Conservation (phyloP, 345 rosid species). For the Brassica rapa region DNA sequence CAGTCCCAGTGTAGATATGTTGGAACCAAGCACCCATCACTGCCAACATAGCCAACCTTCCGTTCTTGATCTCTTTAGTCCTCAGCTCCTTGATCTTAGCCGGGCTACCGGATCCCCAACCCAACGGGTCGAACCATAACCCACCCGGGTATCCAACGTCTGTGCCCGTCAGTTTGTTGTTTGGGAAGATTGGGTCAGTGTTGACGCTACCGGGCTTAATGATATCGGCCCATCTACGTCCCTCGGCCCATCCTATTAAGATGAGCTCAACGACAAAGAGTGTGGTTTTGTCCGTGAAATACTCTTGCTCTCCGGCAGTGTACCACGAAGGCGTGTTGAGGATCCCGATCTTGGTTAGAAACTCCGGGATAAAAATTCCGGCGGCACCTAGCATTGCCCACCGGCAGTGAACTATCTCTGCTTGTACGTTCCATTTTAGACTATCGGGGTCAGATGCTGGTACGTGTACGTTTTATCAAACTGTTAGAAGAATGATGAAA, state of each 20-base stretch:
- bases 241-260: slow-evolving; percentile 97
- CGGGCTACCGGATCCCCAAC: slow-evolving; percentile 86
- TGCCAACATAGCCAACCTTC: slow-evolving; percentile 95
- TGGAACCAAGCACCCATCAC: slow-evolving; percentile 99
- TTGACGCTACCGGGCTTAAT: slow-evolving; percentile 93
- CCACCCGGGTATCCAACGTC: slow-evolving; percentile 99
- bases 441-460: slow-evolving; percentile 92
- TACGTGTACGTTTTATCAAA: slow-evolving; percentile 11
- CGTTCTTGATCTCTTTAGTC: slow-evolving; percentile 96
- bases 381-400: slow-evolving; percentile 99
- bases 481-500: background rate
- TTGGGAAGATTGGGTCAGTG: slow-evolving; percentile 94
- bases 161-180: slow-evolving; percentile 94
- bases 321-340: slow-evolving; percentile 97
- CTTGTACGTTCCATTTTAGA: slow-evolving; percentile 85
- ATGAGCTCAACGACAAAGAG: slow-evolving; percentile 76
- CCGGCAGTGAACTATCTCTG: slow-evolving; percentile 90
- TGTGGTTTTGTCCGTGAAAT: slow-evolving; percentile 91
- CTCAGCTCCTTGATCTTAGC: slow-evolving; percentile 88
- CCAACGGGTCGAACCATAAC: slow-evolving; percentile 96
- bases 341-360: slow-evolving; percentile 82
- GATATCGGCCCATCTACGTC: slow-evolving; percentile 95
- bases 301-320: slow-evolving; percentile 76
- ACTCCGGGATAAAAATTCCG: slow-evolving; percentile 95
- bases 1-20: slow-evolving; percentile 94